A percentile compares a stretch with the other conserved stretches of the same genome.
These are phyloP conservation scores for Penicillium goetzii DNA, from an alignment of 495 filamentous ascomycete genomes.

Conservation along the genomic window DNA sequence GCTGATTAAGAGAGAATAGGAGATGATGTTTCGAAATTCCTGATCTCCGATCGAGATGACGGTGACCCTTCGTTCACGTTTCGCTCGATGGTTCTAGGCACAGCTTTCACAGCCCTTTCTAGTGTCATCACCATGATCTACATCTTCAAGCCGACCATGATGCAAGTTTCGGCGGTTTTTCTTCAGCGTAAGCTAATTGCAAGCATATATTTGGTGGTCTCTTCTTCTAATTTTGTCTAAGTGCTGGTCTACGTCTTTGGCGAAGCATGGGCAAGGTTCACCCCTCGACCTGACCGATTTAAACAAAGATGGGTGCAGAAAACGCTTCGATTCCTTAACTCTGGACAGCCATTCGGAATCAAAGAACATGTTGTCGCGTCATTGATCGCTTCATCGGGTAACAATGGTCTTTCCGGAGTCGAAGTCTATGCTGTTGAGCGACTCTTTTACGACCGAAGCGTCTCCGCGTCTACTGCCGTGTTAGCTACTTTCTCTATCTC, in stretches of 20 bases:
- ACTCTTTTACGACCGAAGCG: not conserved
- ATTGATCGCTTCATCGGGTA: slow-evolving; percentile 25
- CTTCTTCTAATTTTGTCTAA: not conserved
- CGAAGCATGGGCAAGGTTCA: slow-evolving; percentile 28
- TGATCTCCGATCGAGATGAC: slow-evolving; percentile 1
- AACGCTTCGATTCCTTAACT: slow-evolving; percentile 27
- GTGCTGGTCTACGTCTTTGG: slow-evolving; percentile 34
- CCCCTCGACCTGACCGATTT: slow-evolving; percentile 28
- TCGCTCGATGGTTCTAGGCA: slow-evolving; percentile 33
- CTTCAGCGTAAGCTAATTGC: slow-evolving; percentile 29
- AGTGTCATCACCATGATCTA: slow-evolving; percentile 42
- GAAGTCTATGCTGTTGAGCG: slow-evolving; percentile 1
- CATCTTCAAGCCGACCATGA: slow-evolving; percentile 32
- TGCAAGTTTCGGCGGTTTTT: slow-evolving; percentile 32
- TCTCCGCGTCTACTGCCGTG: not conserved
- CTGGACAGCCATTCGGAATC: slow-evolving; percentile 25
- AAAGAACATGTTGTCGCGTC: slow-evolving; percentile 30
- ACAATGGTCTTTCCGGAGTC: slow-evolving; percentile 28
- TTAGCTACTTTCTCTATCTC: slow-evolving; percentile 1
- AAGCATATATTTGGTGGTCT: not conserved
- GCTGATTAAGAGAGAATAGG: not conserved
- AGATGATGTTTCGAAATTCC: not conserved
- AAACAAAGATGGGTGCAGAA: slow-evolving; percentile 24
- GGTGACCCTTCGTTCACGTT: slow-evolving; percentile 13
- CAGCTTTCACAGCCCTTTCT: slow-evolving; percentile 35